phyloP scores from a whole-genome alignment of 305 asterid species.

The Fraxinus albicans region DNA sequence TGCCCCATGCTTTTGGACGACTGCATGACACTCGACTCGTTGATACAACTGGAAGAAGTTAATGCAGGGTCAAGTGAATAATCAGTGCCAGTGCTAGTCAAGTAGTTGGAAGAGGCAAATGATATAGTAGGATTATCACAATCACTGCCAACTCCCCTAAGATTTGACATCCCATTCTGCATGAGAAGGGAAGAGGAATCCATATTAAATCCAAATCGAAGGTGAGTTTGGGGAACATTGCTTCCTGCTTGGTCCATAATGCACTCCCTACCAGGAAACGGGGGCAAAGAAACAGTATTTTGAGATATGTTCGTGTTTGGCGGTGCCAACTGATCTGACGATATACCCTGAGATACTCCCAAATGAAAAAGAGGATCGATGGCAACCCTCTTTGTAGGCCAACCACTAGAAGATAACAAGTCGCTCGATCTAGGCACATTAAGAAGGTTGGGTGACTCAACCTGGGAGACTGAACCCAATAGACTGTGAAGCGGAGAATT shows the following conservation, averaged over 20 bases:
- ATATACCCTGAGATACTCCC: constrained; percentile 29
- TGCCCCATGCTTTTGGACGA: constrained; percentile 44
- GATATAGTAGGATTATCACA: constrained; percentile 39
- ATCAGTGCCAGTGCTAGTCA: constrained; percentile 46
- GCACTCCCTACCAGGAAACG: constrained; percentile 68
- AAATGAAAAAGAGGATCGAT: constrained; percentile 53
- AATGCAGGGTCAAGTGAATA: constrained; percentile 45
- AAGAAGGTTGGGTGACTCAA: constrained; percentile 44
- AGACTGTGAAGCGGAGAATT: constrained; percentile 54
- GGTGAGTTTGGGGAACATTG: constrained; percentile 57
- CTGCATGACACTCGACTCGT: constrained; percentile 49
- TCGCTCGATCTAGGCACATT: constrained; percentile 41
- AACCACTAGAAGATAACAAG: constrained; percentile 43
- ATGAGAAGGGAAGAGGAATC: constrained; percentile 59
- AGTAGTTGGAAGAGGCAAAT: constrained; percentile 53
- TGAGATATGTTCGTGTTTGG: constrained; percentile 33
- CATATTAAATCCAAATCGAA: constrained; percentile 68
- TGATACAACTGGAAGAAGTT: constrained; percentile 47
- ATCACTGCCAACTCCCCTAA: constrained; percentile 51
- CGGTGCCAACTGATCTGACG: constrained; percentile 38
- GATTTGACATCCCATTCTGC: constrained; percentile 48
- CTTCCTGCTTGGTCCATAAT: constrained; percentile 58
- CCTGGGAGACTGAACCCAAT: constrained; percentile 46
- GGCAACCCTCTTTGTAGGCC: constrained; percentile 65
- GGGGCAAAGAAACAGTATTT: constrained; percentile 48